Conservation (phyloP, 306 rosid species). For the Rubus parviflorus region DNA sequence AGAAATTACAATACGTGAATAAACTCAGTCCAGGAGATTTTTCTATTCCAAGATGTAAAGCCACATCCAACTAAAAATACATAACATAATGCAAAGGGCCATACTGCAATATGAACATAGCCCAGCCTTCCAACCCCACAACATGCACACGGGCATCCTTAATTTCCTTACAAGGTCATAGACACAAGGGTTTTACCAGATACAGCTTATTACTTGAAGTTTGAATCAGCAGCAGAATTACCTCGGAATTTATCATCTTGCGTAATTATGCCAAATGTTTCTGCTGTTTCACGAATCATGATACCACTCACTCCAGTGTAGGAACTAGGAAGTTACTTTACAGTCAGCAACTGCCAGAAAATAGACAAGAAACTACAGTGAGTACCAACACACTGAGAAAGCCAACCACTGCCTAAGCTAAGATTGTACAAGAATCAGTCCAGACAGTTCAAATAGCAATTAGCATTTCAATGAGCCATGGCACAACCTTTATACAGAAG, state of each 20-base stretch:
- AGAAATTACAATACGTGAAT: neutral
- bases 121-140: neutral
- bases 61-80: neutral
- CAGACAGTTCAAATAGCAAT: neutral
- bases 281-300: slow-evolving; percentile 84
- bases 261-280: slow-evolving; percentile 74
- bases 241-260: slow-evolving; percentile 63
- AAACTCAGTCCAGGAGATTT: neutral
- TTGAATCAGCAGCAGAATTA: slow-evolving; percentile 29
- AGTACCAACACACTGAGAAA: slow-evolving; percentile 5
- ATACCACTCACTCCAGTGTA: slow-evolving; percentile 62
- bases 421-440: neutral
- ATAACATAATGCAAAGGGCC: neutral
- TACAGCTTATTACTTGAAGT: slow-evolving; percentile 12
- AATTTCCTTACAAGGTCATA: neutral
- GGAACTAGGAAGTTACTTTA: slow-evolving; percentile 50
- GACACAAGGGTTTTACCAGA: neutral
- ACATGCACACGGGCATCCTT: neutral
- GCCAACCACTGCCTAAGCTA: neutral
- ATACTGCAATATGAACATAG: neutral
- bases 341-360: slow-evolving; percentile 69
- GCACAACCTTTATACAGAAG: neutral
- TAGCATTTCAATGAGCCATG: neutral
- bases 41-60: neutral
- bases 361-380: slow-evolving; percentile 17